Evolutionary conservation across 2,329 filamentous ascomycete species (phyloP).

Genomic region (Cladosporium colombiae): DNA sequence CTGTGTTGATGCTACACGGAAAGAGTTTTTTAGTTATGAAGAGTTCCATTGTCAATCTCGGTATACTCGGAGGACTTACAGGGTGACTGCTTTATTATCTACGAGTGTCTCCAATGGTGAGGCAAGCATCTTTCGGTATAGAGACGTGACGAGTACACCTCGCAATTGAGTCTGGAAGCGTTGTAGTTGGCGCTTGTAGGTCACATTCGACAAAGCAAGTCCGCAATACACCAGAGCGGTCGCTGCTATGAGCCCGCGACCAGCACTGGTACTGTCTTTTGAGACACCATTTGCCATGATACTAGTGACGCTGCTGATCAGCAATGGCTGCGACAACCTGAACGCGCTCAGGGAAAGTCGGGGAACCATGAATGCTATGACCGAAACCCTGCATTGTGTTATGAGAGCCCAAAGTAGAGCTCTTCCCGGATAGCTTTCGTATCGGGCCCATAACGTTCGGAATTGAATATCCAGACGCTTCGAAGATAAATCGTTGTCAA

Average conservation of each 20-base stretch:
- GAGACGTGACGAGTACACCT: conserved; percentile 20
- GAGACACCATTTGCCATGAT: not conserved
- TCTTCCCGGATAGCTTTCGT: not conserved
- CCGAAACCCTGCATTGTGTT: not conserved
- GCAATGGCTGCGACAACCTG: not conserved
- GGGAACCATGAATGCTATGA: conserved; percentile 5
- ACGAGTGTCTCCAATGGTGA: conserved; percentile 19
- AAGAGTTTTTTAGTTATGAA: not conserved
- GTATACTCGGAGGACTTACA: conserved; percentile 4
- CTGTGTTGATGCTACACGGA: conserved; percentile 21
- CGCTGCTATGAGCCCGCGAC: conserved; percentile 5
- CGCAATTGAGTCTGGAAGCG: conserved; percentile 25
- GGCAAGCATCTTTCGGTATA: conserved; percentile 22
- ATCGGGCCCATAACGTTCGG: not conserved
- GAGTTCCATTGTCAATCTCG: not conserved
- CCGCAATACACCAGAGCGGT: conserved; percentile 25
- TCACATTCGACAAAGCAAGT: conserved; percentile 23
- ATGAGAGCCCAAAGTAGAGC: conserved; percentile 1
- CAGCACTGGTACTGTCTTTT: not conserved
- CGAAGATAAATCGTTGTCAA: conserved; percentile 25
- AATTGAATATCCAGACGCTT: conserved; percentile 13
- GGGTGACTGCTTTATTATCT: conserved; percentile 22
- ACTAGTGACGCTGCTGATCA: conserved; percentile 2
- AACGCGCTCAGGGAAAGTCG: conserved; percentile 5
- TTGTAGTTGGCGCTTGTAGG: conserved; percentile 25